Conservation (phyloP, 192 early-diverging fungal species). For the Thamnidium elegans region DNA sequence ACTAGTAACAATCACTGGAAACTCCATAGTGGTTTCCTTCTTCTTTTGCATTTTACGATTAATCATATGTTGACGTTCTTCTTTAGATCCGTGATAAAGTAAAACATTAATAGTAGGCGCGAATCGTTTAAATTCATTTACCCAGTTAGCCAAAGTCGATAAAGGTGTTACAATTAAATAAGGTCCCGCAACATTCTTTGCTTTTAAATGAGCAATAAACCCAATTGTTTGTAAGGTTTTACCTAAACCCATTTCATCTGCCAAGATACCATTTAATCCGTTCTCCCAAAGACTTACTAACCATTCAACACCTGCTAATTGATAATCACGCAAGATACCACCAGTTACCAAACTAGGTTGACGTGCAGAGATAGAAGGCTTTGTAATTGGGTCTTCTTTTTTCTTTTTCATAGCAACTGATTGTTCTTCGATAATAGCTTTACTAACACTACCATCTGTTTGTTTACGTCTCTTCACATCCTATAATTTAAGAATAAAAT, state of each 20-base stretch:
- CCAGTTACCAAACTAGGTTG: constrained; percentile 83
- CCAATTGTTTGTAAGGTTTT: constrained; percentile 95
- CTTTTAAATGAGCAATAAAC: constrained; percentile 78
- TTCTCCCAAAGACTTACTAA: constrained; percentile 92
- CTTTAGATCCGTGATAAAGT: constrained; percentile 79
- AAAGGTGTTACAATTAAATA: constrained; percentile 88
- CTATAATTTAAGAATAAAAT: neutral
- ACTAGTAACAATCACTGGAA: constrained; percentile 86
- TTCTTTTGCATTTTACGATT: constrained; percentile 62
- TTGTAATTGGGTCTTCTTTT: constrained; percentile 26
- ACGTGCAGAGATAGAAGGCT: constrained; percentile 52
- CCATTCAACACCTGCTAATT: constrained; percentile 95
- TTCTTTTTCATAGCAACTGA: neutral
- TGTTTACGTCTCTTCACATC: constrained; percentile 39
- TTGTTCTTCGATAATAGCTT: constrained; percentile 26
- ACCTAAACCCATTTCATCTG: constrained; percentile 94
- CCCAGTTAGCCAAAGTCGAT: constrained; percentile 92
- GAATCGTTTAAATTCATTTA: constrained; percentile 86
- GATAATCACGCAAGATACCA: constrained; percentile 89
- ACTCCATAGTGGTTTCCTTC: constrained; percentile 45
- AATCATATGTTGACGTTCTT: constrained; percentile 68
- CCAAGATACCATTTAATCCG: constrained; percentile 93
- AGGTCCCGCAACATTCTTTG: constrained; percentile 79
- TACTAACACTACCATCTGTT: constrained; percentile 13
- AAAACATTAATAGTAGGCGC: constrained; percentile 75